Conservation (phyloP, 495 filamentous ascomycete genomes). For the Penicillium lagena region DNA sequence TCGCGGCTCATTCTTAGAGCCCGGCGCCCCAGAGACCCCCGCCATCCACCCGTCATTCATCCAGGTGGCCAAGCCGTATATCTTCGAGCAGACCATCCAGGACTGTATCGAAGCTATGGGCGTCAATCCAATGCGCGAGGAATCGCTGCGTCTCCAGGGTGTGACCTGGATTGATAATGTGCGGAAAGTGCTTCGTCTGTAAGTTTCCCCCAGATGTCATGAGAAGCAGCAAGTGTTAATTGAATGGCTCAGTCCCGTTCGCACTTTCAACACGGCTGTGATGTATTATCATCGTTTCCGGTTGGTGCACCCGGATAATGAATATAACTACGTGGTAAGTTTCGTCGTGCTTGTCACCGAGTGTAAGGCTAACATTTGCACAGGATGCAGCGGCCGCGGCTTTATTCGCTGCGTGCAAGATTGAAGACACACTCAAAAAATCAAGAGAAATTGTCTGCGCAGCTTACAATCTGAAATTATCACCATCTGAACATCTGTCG, state of each 20-base stretch:
- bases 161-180: conserved; percentile 78
- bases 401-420: conserved; percentile 90
- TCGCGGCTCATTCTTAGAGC: conserved; percentile 5
- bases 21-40: conserved; percentile 19
- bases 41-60: conserved; percentile 67
- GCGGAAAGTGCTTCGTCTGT: conserved; percentile 65
- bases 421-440: conserved; percentile 96
- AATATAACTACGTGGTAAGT: conserved; percentile 54
- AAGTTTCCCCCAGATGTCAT: conserved; percentile 16
- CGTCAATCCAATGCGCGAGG: conserved; percentile 56
- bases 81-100: conserved; percentile 58
- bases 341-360: background rate
- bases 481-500: conserved; percentile 65
- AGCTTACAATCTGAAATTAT: conserved; percentile 72
- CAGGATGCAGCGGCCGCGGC: conserved; percentile 82
- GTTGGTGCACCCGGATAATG: conserved; percentile 64
- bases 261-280: conserved; percentile 77
- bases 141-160: conserved; percentile 64
- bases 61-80: conserved; percentile 61
- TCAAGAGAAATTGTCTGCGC: conserved; percentile 88
- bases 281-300: conserved; percentile 88
- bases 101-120: conserved; percentile 49
- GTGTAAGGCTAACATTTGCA: conserved; percentile 7
- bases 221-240: conserved; percentile 2
- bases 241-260: conserved; percentile 52